Evolutionary conservation across 768 basidiomycete species (phyloP).

Genomic region (Mycena albidolilacea): DNA sequence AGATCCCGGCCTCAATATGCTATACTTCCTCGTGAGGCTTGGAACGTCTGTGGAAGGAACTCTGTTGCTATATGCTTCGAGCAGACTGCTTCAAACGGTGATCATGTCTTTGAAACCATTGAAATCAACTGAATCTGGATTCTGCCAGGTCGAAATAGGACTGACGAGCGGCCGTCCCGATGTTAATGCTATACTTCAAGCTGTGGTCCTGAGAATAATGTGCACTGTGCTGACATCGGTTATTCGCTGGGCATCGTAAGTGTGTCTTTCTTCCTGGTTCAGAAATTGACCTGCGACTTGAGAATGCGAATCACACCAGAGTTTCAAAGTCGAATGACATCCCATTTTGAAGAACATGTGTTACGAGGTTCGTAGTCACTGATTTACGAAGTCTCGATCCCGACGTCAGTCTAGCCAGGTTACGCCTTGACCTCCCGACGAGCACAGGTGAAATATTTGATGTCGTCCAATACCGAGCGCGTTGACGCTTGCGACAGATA

Average conservation of each 20-base stretch:
- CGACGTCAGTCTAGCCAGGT: not conserved
- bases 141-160: conserved; percentile 23
- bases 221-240: not conserved
- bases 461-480: no score
- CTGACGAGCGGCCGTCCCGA: not conserved
- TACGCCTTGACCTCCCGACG: conserved; percentile 28
- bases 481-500: conserved; percentile 9
- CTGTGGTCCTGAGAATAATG: not conserved
- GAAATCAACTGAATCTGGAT: not conserved
- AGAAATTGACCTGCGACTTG: not conserved
- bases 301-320: not conserved
- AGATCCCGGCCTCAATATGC: conserved; percentile 2
- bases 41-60: conserved; percentile 5
- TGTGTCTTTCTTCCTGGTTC: not conserved
- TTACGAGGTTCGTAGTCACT: conserved; percentile 2
- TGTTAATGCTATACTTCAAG: conserved; percentile 1
- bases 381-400: not conserved
- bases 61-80: conserved; percentile 15
- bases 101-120: not conserved
- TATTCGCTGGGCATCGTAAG: conserved; percentile 15
- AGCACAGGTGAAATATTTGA: not conserved
- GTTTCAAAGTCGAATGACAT: conserved; percentile 12
- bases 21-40: conserved; percentile 5
- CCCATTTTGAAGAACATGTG: conserved; percentile 22
- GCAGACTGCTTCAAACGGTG: conserved; percentile 10